Conservation (phyloP, 805 yeast genomes). For the Candida hungchunana region DNA sequence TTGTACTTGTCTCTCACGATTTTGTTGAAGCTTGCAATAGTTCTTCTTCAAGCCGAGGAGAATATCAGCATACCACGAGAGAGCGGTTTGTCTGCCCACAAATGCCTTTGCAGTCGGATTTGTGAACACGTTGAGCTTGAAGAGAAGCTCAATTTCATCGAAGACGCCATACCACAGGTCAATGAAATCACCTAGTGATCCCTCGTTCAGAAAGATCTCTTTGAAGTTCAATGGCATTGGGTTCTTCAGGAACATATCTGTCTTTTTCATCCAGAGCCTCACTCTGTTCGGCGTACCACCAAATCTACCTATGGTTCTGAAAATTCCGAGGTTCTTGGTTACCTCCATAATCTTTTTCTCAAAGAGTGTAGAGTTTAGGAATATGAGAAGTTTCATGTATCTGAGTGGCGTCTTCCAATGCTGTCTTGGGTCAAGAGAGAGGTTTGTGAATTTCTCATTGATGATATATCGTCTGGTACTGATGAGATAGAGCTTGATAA, state of each 20-base stretch:
- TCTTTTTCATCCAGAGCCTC: conserved; percentile 21
- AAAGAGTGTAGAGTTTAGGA: conserved; percentile 28
- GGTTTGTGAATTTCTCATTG: conserved; percentile 25
- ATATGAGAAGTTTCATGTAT: conserved; percentile 21
- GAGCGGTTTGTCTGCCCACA: conserved; percentile 54
- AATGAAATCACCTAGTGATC: conserved; percentile 45
- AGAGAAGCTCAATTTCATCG: conserved; percentile 59
- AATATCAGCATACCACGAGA: conserved; percentile 68
- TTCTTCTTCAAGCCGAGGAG: conserved; percentile 52
- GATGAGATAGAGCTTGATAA: conserved; percentile 45
- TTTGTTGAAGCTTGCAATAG: conserved; percentile 37
- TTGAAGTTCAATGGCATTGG: conserved; percentile 20
- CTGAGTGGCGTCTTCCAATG: conserved; percentile 24
- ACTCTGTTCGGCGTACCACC: conserved; percentile 66
- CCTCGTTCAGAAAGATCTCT: conserved; percentile 37
- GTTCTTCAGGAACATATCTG: conserved; percentile 18
- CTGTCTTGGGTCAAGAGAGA: conserved; percentile 26
- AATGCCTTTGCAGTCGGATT: conserved; percentile 34
- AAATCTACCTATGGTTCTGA: conserved; percentile 65
- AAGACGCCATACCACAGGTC: conserved; percentile 59
- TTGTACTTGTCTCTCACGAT: conserved; percentile 47
- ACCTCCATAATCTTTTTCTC: conserved; percentile 39
- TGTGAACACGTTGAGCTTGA: conserved; percentile 46
- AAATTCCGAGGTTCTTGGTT: conserved; percentile 45
- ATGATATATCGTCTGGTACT: conserved; percentile 31